These are phyloP conservation scores for Vaccinium myrtillus DNA, from an alignment of 148 eudicot species.

Conservation along the genomic window DNA sequence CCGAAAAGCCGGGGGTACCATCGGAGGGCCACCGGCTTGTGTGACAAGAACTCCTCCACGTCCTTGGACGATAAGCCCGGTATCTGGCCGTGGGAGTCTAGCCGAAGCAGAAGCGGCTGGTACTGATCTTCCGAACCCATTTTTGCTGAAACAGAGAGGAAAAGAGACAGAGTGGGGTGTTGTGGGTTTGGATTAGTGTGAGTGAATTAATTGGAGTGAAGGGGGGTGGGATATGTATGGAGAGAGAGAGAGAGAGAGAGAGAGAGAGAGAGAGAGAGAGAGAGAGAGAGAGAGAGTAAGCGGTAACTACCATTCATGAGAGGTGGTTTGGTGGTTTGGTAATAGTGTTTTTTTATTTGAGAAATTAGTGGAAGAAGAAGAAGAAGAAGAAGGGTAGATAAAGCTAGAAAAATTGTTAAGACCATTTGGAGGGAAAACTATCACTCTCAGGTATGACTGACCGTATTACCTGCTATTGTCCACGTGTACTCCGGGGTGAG, in stretches of 20 bases:
- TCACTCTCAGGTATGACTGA: no score
- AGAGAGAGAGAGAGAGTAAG: neutral
- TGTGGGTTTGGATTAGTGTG: neutral
- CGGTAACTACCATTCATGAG: neutral
- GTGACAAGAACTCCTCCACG: constrained; percentile 44
- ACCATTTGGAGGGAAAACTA: neutral
- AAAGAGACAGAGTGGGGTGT: neutral
- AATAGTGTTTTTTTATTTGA: neutral
- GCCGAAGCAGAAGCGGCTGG: constrained; percentile 39
- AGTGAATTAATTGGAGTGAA: neutral
- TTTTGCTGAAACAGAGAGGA: neutral
- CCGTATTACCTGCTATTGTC: neutral
- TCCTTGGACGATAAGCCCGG: constrained; percentile 35
- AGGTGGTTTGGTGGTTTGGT: neutral
- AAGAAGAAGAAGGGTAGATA: neutral
- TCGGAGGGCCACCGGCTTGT: constrained; percentile 37
- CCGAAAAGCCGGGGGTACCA: constrained; percentile 48
- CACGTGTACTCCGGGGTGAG: neutral
- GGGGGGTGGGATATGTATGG: neutral
- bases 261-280: neutral
- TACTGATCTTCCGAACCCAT: constrained; percentile 17
- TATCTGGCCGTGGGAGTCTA: constrained; percentile 41
- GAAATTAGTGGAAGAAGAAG: neutral
- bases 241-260: neutral
- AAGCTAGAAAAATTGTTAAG: neutral